Base-by-base conservation (phyloP, 169 alveolate species). In the Cystoisospora suis region DNA sequence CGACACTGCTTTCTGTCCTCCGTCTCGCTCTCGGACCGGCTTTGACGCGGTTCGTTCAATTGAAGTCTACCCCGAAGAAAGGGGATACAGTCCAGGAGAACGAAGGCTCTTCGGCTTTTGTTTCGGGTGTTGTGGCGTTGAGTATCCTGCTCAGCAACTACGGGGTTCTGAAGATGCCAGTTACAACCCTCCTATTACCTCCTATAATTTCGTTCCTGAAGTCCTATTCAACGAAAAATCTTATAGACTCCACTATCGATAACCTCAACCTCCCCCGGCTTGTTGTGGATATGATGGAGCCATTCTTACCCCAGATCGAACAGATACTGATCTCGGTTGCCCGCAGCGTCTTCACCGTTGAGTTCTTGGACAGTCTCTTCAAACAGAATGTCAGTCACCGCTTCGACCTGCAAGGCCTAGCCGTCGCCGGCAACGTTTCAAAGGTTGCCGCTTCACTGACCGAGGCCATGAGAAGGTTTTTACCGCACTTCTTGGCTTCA, bases 1-100 rank as follows among this genome's bases (percentile, higher is more conserved):
- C 83, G 36, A 17, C 56, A 3, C 32, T 72, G 58, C 83, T 36
- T 32, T 72, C 83, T 5, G 32, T 72, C 34, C 34, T 38, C 45
- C 47, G 56, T 36, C 58, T 72, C 59, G 58, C 58, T 6, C 56
- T 72, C 36, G 59, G 36, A 29, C 83, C 83, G 17, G 83, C 83
- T 17, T 56, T 72, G 38, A 9, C 56, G 83, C 83, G 83, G 38
- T 1, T 40, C n/a, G 34, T 72, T 23, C 29, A 65, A 12, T 27
- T 44, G 38, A 17, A 27, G 79, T 34, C 29, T 20, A 3, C 79
- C 27, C 27, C 36, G 29, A 20, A 29, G 38, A 20, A 40, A 7
- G 0, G 27, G 15, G 42, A 20, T 17, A 6, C 46, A 12, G 12
- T 38, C 45, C 36, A 6, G 12, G 83, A 12, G 3, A 20, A 56